phyloP scores from a whole-genome alignment of 257 asterid species.

The Lantana camara region DNA sequence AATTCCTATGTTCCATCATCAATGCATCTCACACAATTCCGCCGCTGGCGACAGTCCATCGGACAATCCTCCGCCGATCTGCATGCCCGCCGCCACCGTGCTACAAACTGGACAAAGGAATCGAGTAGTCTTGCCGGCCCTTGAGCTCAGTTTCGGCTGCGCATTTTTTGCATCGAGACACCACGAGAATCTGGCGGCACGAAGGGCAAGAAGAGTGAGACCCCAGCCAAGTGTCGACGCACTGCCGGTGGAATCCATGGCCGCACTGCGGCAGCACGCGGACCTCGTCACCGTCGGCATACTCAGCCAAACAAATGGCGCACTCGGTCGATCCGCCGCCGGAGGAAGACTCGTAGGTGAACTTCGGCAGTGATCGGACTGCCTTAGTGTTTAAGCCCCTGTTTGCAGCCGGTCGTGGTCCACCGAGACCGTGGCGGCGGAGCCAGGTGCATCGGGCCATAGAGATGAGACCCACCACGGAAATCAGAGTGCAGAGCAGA shows the following conservation, averaged over 20 bases:
- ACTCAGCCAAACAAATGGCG: slow-evolving; percentile 33
- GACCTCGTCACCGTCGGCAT: slow-evolving; percentile 55
- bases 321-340: slow-evolving; percentile 4
- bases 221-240: slow-evolving; percentile 63
- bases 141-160: slow-evolving; percentile 27
- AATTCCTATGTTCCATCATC: background rate
- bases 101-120: slow-evolving; percentile 7
- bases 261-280: slow-evolving; percentile 63
- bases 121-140: background rate
- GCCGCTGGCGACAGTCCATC: slow-evolving; percentile 9
- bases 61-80: background rate
- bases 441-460: slow-evolving; percentile 61
- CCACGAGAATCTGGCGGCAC: slow-evolving; percentile 47
- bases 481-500: slow-evolving; percentile 51
- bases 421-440: slow-evolving; percentile 27
- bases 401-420: slow-evolving; percentile 33
- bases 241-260: slow-evolving; percentile 51
- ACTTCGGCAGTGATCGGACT: slow-evolving; percentile 52
- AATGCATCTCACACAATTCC: background rate
- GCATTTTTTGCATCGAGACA: slow-evolving; percentile 46
- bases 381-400: slow-evolving; percentile 49
- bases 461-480: slow-evolving; percentile 51
- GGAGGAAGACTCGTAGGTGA: slow-evolving; percentile 38
- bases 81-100: background rate
- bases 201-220: slow-evolving; percentile 73